Base-by-base conservation (phyloP, 306 rosid genomes). In the Gillenia trifoliata region DNA sequence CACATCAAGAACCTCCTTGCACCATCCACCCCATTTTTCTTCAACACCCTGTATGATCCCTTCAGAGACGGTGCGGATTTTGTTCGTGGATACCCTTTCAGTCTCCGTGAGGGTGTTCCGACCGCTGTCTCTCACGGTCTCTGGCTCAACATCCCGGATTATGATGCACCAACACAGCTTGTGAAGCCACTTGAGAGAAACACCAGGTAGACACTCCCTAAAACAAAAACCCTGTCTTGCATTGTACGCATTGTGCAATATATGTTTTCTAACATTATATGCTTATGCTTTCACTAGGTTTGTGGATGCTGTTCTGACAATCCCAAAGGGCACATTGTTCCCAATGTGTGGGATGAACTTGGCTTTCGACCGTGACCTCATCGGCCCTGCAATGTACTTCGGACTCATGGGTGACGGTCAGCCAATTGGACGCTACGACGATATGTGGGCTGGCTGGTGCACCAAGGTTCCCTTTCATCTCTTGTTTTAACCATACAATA, bases 391-490 rank as follows among this genome's bases (percentile, higher is more conserved):
- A 41, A 92, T 92, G 98, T 92, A 92, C 85, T 92, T 92, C 47
- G 98, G 98, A 50, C 96, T 92, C 78, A 92, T 92, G 96, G 97
- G 97, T 8, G 97, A 90, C 52, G 97, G 97, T 41, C 97, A 92
- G 70, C 97, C 97, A 36, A 92, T 92, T 25, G 97, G 96, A 31
- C 88, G 96, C 30, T 92, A 92, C 7, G 97, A 90, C 33, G 97
- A 92, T 54, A 92, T 92, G 97, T 92, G 97, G 96, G 97, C 96
- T 59, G 97, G 97, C 60, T 92, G 97, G 97, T 92, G 97, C 75
- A 70, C 77, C 85, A 90, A 92, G 96, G 86, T 76, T 8, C 30
- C 62, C 45, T 64, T 55, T 41, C 59, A 15, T 69, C n/a, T 25
- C 11, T 8, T 11, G 10, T 41, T 68, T 45, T 20, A 36, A 15